phyloP scores from a whole-genome alignment of 129 eudicot species.

The Mikania micrantha region DNA sequence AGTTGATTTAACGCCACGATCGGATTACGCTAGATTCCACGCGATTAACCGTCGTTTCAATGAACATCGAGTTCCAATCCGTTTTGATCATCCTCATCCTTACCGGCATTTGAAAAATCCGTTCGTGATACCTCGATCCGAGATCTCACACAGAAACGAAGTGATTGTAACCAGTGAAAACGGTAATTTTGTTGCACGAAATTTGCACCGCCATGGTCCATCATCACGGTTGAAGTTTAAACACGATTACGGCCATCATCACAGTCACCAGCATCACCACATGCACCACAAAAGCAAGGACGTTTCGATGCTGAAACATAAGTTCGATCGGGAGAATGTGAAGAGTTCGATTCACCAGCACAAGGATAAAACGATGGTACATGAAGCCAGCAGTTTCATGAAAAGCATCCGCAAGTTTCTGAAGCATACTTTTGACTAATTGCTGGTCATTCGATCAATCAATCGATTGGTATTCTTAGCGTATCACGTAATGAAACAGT shows the following conservation, averaged over 20 bases:
- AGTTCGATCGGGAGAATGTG: conserved; percentile 5
- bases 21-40: conserved; percentile 21
- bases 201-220: not conserved
- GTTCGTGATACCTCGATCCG: not conserved
- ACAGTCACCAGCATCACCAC: conserved; percentile 4
- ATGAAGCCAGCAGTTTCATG: conserved; percentile 20
- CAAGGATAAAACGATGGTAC: conserved; percentile 5
- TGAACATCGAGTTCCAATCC: not conserved
- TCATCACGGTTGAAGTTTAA: conserved; percentile 7
- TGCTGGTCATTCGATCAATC: not conserved
- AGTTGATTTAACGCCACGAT: conserved; percentile 17
- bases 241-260: conserved; percentile 12
- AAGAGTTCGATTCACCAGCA: conserved; percentile 5
- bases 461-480: not conserved
- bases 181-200: not conserved
- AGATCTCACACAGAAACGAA: not conserved
- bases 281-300: conserved; percentile 1
- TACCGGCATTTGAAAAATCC: not conserved
- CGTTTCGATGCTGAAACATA: conserved; percentile 3
- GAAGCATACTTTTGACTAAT: conserved; percentile 28
- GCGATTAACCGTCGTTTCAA: conserved; percentile 28
- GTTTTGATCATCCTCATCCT: conserved; percentile 1
- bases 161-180: not conserved
- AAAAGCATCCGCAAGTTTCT: conserved; percentile 24
- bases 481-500: conserved; percentile 18